Conservation (phyloP, 345 rosid genomes). For the Ceriops decandra region DNA sequence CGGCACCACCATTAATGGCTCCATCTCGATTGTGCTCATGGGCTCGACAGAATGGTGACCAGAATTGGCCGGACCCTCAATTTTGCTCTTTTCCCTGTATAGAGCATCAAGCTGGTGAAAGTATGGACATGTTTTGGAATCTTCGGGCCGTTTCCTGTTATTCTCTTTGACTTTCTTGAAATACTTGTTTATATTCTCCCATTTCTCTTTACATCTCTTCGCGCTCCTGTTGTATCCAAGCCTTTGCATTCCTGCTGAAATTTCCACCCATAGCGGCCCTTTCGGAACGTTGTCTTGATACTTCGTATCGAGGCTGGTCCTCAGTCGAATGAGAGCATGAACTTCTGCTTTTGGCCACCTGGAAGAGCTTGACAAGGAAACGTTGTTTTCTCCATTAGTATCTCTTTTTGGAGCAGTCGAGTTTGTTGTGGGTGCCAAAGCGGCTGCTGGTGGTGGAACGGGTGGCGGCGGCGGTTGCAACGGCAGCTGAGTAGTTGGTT, state of each 20-base stretch:
- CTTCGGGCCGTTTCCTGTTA: conserved; percentile 61
- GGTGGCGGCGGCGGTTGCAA: neutral
- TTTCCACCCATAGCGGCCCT: conserved; percentile 89
- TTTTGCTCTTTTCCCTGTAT: conserved; percentile 23
- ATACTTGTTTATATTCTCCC: conserved; percentile 97
- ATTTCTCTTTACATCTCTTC: conserved; percentile 90
- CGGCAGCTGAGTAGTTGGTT: neutral
- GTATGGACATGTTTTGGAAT: conserved; percentile 85
- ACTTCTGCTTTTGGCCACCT: conserved; percentile 89
- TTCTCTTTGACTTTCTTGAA: conserved; percentile 86
- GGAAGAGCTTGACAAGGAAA: conserved; percentile 44
- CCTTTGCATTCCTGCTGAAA: conserved; percentile 61
- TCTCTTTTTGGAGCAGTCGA: conserved; percentile 7
- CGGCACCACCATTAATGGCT: conserved; percentile 16
- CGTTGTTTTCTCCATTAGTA: conserved; percentile 17
- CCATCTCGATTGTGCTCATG: neutral
- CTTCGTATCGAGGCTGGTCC: conserved; percentile 52
- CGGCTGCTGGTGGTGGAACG: neutral
- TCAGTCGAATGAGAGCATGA: conserved; percentile 59
- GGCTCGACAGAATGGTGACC: neutral
- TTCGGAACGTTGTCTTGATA: conserved; percentile 64
- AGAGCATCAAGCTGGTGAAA: conserved; percentile 51
- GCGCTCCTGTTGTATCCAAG: conserved; percentile 69
- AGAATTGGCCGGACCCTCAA: neutral
- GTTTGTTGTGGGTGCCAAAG: neutral